phyloP scores from a whole-genome alignment of 805 yeast species.

The Starmerella bombi region DNA sequence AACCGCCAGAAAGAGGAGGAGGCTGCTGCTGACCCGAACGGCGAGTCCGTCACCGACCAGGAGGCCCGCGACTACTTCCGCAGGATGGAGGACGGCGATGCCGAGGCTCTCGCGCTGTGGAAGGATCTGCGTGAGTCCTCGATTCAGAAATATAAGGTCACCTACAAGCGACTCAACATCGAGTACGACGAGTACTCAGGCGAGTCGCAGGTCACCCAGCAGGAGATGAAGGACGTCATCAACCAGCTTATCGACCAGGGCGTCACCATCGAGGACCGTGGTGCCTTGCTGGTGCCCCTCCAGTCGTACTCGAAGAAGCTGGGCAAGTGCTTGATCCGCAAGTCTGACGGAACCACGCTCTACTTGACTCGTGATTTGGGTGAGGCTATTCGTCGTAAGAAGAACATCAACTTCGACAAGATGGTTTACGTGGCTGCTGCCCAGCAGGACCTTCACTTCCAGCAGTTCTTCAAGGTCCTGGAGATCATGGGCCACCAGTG shows the following conservation, averaged over 20 bases:
- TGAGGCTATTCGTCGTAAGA: constrained; percentile 84
- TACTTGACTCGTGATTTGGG: constrained; percentile 94
- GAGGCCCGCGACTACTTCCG: constrained; percentile 79
- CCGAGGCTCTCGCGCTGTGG: constrained; percentile 66
- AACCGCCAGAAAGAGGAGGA: constrained; percentile 63
- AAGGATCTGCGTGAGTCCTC: constrained; percentile 78
- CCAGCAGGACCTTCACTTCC: constrained; percentile 89
- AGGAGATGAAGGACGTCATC: constrained; percentile 53
- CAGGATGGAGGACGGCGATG: constrained; percentile 88
- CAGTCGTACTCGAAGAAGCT: constrained; percentile 75
- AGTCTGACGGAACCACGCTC: constrained; percentile 88
- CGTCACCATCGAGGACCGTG: constrained; percentile 72
- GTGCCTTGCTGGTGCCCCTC: constrained; percentile 80
- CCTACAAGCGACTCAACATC: constrained; percentile 87
- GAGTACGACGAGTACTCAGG: constrained; percentile 82
- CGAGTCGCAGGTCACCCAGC: constrained; percentile 81
- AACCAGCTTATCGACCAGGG: constrained; percentile 50
- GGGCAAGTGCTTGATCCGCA: constrained; percentile 85
- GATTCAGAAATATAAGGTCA: constrained; percentile 69
- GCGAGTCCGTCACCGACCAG: constrained; percentile 50
- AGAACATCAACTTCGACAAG: constrained; percentile 75
- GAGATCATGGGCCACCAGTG: constrained; percentile 82
- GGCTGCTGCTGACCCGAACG: constrained; percentile 43
- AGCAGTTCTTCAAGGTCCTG: constrained; percentile 87
- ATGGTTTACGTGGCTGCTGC: constrained; percentile 92